Conservation (phyloP, 176 grass and related monocot species). For the Rhynchospora breviuscula region DNA sequence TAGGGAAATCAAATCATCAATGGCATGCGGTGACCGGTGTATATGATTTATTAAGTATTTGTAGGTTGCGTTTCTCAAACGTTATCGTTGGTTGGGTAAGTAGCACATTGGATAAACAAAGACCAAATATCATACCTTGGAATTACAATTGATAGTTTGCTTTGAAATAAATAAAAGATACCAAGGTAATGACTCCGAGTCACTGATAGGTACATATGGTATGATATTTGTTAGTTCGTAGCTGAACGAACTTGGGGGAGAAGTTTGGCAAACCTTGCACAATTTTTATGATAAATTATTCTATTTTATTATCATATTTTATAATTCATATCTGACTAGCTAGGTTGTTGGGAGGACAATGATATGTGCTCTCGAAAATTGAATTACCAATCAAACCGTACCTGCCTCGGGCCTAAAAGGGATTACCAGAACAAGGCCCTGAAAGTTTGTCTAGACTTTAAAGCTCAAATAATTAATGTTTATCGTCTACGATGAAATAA, state of each 20-base stretch:
- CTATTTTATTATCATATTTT: too few relatives aligned
- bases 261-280: background rate
- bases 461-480: too few relatives aligned
- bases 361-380: background rate
- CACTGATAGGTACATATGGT: background rate
- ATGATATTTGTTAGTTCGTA: background rate
- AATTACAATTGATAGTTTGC: background rate
- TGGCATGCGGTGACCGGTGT: background rate
- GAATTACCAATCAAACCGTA: too few relatives aligned
- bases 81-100: background rate
- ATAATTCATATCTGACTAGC: too few relatives aligned
- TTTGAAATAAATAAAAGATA: background rate
- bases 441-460: too few relatives aligned
- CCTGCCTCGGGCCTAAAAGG: too few relatives aligned
- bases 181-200: background rate
- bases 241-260: background rate
- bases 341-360: too few relatives aligned
- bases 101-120: too few relatives aligned
- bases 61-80: background rate
- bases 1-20: background rate
- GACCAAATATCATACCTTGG: background rate
- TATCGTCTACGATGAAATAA: too few relatives aligned
- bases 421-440: too few relatives aligned
- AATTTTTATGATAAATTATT: background rate
- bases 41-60: background rate